Percentiles rank a stretch among this genome's conserved stretches.
These are phyloP conservation scores for Trichoderma semiorbis DNA, from an alignment of 2,329 filamentous ascomycete genomes.

Conservation along the genomic window DNA sequence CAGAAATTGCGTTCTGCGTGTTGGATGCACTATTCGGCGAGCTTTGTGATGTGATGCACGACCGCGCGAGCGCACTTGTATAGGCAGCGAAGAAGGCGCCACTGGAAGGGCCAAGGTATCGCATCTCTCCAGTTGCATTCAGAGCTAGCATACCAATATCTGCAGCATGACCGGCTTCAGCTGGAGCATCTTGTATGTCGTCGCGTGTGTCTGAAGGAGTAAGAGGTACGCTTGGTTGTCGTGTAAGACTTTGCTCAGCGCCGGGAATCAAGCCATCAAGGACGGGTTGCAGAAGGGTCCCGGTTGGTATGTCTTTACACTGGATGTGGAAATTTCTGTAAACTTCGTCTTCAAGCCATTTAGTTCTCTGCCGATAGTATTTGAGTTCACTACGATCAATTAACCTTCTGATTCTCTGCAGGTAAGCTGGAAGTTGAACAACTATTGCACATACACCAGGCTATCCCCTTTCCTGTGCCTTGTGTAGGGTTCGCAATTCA, in stretches of 20 bases:
- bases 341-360: not conserved
- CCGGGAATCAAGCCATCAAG: not conserved
- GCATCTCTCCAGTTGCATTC: not conserved
- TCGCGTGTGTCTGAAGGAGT: not conserved
- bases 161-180: not conserved
- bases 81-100: not conserved
- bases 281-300: not conserved
- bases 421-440: not conserved
- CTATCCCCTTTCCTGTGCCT: not conserved
- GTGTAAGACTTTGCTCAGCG: not conserved
- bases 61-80: not conserved
- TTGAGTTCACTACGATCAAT: not conserved
- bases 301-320: not conserved
- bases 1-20: not conserved
- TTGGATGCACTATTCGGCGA: not conserved
- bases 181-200: not conserved
- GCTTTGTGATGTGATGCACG: not conserved
- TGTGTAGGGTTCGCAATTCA: not conserved
- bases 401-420: not conserved
- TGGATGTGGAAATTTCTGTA: not conserved
- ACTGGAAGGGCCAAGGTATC: not conserved
- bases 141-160: not conserved
- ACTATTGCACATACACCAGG: not conserved
- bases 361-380: not conserved
- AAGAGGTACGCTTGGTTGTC: not conserved